Conservation (phyloP, 2,329 filamentous ascomycete genomes). For the Diaporthe ampelina region DNA sequence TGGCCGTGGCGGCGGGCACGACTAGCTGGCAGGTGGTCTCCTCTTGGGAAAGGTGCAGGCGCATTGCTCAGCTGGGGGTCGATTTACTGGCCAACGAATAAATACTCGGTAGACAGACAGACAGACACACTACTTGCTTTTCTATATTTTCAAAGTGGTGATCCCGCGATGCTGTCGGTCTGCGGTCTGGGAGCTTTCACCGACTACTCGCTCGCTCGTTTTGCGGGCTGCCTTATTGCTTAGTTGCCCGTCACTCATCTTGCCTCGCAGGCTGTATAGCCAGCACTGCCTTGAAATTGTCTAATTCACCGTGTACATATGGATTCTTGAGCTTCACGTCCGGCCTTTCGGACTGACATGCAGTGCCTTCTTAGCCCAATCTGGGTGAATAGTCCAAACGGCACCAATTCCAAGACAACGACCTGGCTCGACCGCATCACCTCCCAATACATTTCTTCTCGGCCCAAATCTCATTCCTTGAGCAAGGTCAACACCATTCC, state of each 20-base stretch:
- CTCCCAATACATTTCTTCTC: neutral
- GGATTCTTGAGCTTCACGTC: neutral
- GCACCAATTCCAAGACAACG: neutral
- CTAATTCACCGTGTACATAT: neutral
- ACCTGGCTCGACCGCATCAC: neutral
- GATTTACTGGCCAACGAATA: neutral
- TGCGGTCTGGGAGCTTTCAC: neutral
- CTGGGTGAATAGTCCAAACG: neutral
- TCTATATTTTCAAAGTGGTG: neutral
- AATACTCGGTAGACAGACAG: neutral
- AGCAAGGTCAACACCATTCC: neutral
- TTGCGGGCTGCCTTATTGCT: neutral
- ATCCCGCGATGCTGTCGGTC: neutral
- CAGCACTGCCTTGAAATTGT: neutral
- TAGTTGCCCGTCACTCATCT: neutral
- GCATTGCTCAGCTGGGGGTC: constrained; percentile 17
- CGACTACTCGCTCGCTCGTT: neutral
- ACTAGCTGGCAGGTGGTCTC: constrained; percentile 32
- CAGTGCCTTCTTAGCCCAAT: neutral
- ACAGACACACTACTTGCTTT: neutral
- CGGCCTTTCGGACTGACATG: neutral
- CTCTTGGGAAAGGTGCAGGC: constrained; percentile 4
- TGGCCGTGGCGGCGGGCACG: constrained; percentile 7
- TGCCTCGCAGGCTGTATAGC: neutral
- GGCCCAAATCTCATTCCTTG: neutral